phyloP scores from a whole-genome alignment of 2,329 filamentous ascomycete genomes.

The Nothopassalora personata region DNA sequence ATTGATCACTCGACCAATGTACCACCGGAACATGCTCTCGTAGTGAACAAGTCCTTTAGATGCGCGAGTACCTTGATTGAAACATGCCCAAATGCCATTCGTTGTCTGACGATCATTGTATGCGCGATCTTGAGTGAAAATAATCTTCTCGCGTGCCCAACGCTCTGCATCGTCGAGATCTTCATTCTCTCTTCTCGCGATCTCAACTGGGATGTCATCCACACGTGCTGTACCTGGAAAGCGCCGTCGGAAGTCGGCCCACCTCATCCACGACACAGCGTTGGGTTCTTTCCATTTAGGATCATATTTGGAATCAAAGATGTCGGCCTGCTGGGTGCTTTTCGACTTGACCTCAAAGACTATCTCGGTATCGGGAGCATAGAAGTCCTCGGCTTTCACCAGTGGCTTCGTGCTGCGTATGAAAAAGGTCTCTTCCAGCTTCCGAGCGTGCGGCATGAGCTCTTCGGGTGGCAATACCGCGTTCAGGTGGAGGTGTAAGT shows the following conservation, averaged over 20 bases:
- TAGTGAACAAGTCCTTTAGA: constrained; percentile 71
- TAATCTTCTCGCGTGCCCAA: constrained; percentile 30
- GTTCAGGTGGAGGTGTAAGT: constrained; percentile 74
- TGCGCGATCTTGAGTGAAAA: constrained; percentile 19
- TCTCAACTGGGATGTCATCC: constrained; percentile 3
- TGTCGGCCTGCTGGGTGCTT: constrained; percentile 29
- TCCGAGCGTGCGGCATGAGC: constrained; percentile 52
- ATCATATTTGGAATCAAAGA: constrained; percentile 50
- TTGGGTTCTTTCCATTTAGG: constrained; percentile 25
- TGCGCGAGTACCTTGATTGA: constrained; percentile 64
- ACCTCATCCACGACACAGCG: constrained; percentile 40
- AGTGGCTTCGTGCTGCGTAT: constrained; percentile 59
- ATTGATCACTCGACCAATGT: constrained; percentile 55
- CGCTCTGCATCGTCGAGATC: constrained; percentile 20
- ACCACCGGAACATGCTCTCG: constrained; percentile 55
- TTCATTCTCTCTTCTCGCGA: constrained; percentile 6
- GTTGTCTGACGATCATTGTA: constrained; percentile 25
- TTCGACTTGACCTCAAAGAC: constrained; percentile 52
- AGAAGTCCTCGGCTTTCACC: constrained; percentile 37
- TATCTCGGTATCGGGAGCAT: constrained; percentile 49
- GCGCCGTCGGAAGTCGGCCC: constrained; percentile 38
- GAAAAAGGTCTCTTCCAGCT: constrained; percentile 58
- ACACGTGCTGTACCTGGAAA: constrained; percentile 34
- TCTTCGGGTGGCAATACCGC: constrained; percentile 60
- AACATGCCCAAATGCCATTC: constrained; percentile 52